Base-by-base conservation (phyloP, 2,329 filamentous ascomycete species). In the Fusarium sp. region DNA sequence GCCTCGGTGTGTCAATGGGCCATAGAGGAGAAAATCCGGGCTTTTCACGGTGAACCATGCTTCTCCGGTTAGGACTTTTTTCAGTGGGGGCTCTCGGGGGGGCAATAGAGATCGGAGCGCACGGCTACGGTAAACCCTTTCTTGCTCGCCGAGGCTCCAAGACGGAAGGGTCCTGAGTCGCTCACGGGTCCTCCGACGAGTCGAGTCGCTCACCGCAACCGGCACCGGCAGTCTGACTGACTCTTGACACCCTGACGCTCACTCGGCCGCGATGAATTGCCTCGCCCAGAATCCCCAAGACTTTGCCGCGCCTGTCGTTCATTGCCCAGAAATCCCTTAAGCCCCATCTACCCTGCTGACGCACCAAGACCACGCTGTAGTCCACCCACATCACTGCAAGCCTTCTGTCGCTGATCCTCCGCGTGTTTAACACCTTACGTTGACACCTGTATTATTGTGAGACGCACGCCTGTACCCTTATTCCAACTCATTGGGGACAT, bases 1-100 rank as follows among this genome's bases (percentile, higher is more conserved):
- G 65, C 57, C 62, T 78, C 76, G 72, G 76, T 77, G 76, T 76
- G 72, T 63, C 72, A 74, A 70, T 59, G 54, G 61, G 50, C 58
- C 52, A 77, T 63, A 33, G 58, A 64, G 63, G 45, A 59, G 45
- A 57, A 52, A 67, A 64, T 43, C 73, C 52, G 73, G 68, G 35
- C 71, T 69, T 72, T 68, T 74, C 68, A 66, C 72, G 72, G 72
- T 74, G 72, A 62, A 68, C 71, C 57, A 39, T 56, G 29, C 68
- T 37, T 58, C 64, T 74, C 71, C 62, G 71, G 71, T 64, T 74
- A 74, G n/a, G 27, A 31, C 48, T 52, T 52, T 68, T 56, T 71
- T 48, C 22, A 52, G 58, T 72, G 50, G 71, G 71, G 65, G 57
- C n/a, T 48, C 56, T 33, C 43, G 22, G 60, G 24, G 27, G 45